A percentile compares a stretch with the other conserved stretches of the same genome.
These are phyloP conservation scores for Phytophthora constricta DNA, from an alignment of 352 stramenopile genomes.

Conservation along the genomic window DNA sequence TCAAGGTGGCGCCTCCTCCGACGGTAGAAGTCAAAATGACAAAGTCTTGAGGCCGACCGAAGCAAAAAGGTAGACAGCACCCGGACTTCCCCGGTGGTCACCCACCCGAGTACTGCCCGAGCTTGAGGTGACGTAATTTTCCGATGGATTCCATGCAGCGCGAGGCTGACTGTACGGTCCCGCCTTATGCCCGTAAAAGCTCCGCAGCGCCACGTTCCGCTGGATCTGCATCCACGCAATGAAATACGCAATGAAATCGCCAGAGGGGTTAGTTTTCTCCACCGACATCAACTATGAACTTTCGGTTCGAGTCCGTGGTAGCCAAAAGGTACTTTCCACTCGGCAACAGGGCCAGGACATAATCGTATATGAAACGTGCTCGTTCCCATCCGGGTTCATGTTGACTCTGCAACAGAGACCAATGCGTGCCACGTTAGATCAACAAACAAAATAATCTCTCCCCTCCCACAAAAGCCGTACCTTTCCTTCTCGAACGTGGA, in stretches of 20 bases:
- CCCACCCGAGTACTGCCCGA: too few relatives aligned
- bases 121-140: conserved; percentile 88
- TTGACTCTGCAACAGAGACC: conserved; percentile 58
- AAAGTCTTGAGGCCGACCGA: too few relatives aligned
- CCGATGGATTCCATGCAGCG: conserved; percentile 75
- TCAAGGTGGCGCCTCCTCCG: too few relatives aligned
- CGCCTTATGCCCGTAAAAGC: conserved; percentile 86
- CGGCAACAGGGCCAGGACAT: conserved; percentile 79
- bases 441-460: background rate
- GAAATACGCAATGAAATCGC: background rate
- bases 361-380: conserved; percentile 90
- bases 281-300: conserved; percentile 56
- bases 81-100: too few relatives aligned
- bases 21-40: too few relatives aligned
- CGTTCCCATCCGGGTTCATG: conserved; percentile 87
- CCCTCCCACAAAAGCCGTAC: conserved; percentile 33
- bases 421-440: background rate
- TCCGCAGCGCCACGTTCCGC: conserved; percentile 69
- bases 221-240: conserved; percentile 73
- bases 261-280: background rate
- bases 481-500: conserved; percentile 80
- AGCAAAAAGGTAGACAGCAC: too few relatives aligned
- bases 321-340: conserved; percentile 81
- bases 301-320: conserved; percentile 81
- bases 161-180: conserved; percentile 83